A percentile compares a stretch with the other conserved stretches of the same genome.
Conservation (phyloP, 495 filamentous ascomycete genomes). For the Xylaria scruposa region DNA sequence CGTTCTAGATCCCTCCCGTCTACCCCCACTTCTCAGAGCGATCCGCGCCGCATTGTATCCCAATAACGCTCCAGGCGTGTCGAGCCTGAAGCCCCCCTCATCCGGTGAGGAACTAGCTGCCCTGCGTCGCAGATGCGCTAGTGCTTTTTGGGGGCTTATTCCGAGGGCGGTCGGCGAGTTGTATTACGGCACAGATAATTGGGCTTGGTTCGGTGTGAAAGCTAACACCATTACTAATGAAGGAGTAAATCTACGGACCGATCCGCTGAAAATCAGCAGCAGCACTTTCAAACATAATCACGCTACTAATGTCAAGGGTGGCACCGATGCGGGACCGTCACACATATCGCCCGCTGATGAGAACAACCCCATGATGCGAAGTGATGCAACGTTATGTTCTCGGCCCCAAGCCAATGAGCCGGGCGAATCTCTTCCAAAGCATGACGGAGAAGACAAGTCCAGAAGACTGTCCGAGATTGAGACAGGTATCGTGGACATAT, state of each 20-base stretch:
- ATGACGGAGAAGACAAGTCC: constrained; percentile 44
- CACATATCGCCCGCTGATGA: constrained; percentile 40
- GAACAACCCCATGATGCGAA: constrained; percentile 45
- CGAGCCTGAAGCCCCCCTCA: constrained; percentile 54
- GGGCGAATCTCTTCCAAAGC: constrained; percentile 41
- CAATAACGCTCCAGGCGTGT: constrained; percentile 65
- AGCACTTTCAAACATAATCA: constrained; percentile 32
- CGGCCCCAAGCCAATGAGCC: background rate
- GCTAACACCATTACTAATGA: constrained; percentile 30
- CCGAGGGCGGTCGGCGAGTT: constrained; percentile 55
- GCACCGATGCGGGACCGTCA: constrained; percentile 40
- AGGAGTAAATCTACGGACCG: constrained; percentile 37
- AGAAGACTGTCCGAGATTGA: constrained; percentile 56
- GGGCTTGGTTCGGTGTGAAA: constrained; percentile 35
- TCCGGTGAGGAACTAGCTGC: constrained; percentile 54
- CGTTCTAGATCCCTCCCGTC: constrained; percentile 68
- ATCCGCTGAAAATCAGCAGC: constrained; percentile 35
- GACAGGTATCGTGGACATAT: constrained; percentile 68
- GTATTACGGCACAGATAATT: constrained; percentile 56
- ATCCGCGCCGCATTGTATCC: constrained; percentile 80
- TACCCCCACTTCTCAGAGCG: constrained; percentile 76
- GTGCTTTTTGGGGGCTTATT: constrained; percentile 57
- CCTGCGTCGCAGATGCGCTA: constrained; percentile 60
- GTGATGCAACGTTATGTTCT: constrained; percentile 47
- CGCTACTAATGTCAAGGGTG: constrained; percentile 35